phyloP scores from a whole-genome alignment of 495 filamentous ascomycete genomes.

The Trichoderma parareesei region DNA sequence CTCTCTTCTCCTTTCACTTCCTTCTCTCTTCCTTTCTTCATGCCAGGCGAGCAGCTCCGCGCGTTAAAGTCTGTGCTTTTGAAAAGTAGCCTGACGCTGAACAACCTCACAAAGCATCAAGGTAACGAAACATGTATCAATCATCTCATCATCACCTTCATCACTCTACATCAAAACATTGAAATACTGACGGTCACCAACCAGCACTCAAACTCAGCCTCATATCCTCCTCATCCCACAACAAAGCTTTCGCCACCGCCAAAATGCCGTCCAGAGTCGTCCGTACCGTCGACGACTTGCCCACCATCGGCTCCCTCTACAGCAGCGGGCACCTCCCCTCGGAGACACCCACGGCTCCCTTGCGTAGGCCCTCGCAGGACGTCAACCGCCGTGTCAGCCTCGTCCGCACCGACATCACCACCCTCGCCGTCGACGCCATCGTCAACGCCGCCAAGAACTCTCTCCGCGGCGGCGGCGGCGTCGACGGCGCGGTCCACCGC shows the following conservation, averaged over 20 bases:
- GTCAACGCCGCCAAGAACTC: slow-evolving; percentile 86
- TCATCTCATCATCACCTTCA: not conserved
- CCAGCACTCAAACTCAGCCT: not conserved
- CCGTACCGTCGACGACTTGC: slow-evolving; percentile 43
- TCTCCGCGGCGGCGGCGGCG: slow-evolving; percentile 77
- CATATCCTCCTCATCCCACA: not conserved
- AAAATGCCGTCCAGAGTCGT: slow-evolving; percentile 24
- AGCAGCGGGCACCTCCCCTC: slow-evolving; percentile 29
- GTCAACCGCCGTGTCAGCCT: slow-evolving; percentile 68
- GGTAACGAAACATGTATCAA: too few species aligned
- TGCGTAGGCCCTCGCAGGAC: slow-evolving; percentile 32
- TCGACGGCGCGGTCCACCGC: slow-evolving; percentile 80
- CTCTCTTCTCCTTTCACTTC: not conserved
- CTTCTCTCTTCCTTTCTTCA: not conserved
- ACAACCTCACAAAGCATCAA: too few species aligned
- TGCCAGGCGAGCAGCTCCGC: too few species aligned
- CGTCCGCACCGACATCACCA: slow-evolving; percentile 76
- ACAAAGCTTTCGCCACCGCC: not conserved
- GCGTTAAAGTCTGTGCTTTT: too few species aligned
- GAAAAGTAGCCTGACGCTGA: too few species aligned
- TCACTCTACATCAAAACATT: not conserved
- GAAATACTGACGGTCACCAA: too few species aligned
- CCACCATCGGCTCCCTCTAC: slow-evolving; percentile 59
- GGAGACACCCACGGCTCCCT: slow-evolving; percentile 19
- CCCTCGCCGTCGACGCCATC: slow-evolving; percentile 69